Conservation (phyloP, 129 eudicot species). For the Rutidosis leptorrhynchoides region DNA sequence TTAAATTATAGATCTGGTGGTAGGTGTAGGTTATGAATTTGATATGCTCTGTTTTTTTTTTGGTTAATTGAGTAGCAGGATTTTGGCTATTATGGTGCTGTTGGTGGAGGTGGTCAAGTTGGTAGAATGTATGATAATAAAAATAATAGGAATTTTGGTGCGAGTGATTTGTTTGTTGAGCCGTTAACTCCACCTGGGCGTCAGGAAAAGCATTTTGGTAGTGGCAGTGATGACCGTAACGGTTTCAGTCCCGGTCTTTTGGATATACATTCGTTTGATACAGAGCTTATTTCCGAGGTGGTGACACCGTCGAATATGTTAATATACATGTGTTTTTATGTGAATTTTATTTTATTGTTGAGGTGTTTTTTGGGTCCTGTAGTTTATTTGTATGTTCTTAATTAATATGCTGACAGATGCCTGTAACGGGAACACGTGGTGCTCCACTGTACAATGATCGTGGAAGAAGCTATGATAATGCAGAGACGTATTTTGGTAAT, state of each 20-base stretch:
- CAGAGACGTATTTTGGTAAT: constrained; percentile 55
- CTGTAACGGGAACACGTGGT: constrained; percentile 47
- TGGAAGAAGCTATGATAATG: constrained; percentile 80
- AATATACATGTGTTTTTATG: neutral
- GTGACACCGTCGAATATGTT: constrained; percentile 11
- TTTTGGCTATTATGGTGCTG: constrained; percentile 74
- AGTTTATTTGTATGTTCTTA: neutral
- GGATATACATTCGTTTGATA: constrained; percentile 92
- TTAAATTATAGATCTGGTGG: constrained; percentile 37
- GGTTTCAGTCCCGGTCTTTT: constrained; percentile 91
- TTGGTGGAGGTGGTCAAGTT: constrained; percentile 72
- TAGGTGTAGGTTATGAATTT: constrained; percentile 13
- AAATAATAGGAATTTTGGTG: constrained; percentile 36
- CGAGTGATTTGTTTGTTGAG: constrained; percentile 61
- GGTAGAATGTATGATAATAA: constrained; percentile 50
- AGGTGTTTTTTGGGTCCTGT: neutral
- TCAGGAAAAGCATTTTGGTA: constrained; percentile 48
- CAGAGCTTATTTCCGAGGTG: constrained; percentile 90
- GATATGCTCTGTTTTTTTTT: constrained; percentile 1
- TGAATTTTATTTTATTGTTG: neutral
- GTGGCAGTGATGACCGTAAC: constrained; percentile 49
- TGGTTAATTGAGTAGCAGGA: constrained; percentile 45
- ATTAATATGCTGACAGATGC: constrained; percentile 43
- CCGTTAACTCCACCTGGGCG: constrained; percentile 71
- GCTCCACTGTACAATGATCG: constrained; percentile 53